These are phyloP conservation scores for Aspergillus ellipticus DNA, from an alignment of 495 filamentous ascomycete species.

Conservation along the genomic window DNA sequence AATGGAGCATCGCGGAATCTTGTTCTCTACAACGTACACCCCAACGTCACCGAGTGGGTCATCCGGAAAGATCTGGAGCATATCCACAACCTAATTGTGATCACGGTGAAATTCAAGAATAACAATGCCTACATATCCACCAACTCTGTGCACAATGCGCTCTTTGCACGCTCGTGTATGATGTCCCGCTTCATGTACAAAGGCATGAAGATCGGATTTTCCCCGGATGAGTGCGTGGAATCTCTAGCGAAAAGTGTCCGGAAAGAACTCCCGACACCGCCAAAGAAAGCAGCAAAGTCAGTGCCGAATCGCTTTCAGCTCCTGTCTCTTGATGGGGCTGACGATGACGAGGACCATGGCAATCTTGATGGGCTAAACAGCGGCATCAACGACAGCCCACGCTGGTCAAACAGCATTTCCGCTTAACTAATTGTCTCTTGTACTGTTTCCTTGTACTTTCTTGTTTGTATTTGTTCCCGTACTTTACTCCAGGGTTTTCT, in stretches of 20 bases:
- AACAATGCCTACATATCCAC: conserved; percentile 63
- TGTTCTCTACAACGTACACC: conserved; percentile 55
- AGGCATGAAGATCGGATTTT: conserved; percentile 67
- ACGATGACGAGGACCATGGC: conserved; percentile 26
- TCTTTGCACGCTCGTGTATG: conserved; percentile 75
- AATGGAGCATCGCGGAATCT: conserved; percentile 78
- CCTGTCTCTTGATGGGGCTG: conserved; percentile 51
- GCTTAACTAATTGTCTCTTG: conserved; percentile 2
- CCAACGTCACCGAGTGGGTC: conserved; percentile 56
- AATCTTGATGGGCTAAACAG: conserved; percentile 6
- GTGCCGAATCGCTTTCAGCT: conserved; percentile 62
- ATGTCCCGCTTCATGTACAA: conserved; percentile 74
- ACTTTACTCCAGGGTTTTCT: not conserved
- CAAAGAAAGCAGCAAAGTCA: conserved; percentile 31
- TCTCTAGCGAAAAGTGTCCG: conserved; percentile 44
- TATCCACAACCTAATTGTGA: conserved; percentile 72
- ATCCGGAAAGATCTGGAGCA: conserved; percentile 77
- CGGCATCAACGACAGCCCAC: conserved; percentile 5
- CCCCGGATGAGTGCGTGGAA: conserved; percentile 68
- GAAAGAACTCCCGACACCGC: conserved; percentile 26
- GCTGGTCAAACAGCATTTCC: conserved; percentile 20
- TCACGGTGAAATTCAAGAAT: conserved; percentile 57
- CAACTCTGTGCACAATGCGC: conserved; percentile 74
- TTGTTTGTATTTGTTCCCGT: not conserved
- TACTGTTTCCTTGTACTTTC: not conserved